Base-by-base conservation (phyloP, 164 flowering plant species). In the Umbilicus rupestris region DNA sequence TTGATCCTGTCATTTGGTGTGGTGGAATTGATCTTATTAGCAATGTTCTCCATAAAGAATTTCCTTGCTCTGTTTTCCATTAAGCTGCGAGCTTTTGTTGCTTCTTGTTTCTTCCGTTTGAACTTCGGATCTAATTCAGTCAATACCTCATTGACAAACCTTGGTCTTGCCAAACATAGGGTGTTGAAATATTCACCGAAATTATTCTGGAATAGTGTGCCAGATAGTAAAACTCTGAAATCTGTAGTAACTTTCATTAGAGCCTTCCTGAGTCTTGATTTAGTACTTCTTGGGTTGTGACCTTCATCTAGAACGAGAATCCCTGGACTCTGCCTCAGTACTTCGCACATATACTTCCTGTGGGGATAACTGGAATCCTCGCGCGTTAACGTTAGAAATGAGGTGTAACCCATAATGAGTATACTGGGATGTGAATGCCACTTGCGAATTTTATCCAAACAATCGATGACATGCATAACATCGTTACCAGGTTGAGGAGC, bases 131-230 rank as follows among this genome's bases (percentile, higher is more conserved):
- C 89, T 11, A 93, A 69, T 68, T 76, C 80, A 62, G 60, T 78
- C 70, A 89, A 62, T 28, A 91, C 89, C 81, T 95, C 96, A 22
- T 71, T 33, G 8, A 87, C 79, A 74, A 95, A 95, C 65, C 66
- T 77, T 0, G 97, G 99, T 72, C 99, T 83, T 30, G 97, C 94
- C 69, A 95, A 75, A 73, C 80, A 78, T 15, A 92, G 90, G 26
- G 97, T 89, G 80, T 92, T 95, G 75, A 92, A 95, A 69, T 92
- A 95, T 70, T 92, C 99, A 19, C 86, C 85, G 46, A 95, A 90
- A 65, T 88, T 95, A 73, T 95, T 92, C 73, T 92, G 97, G 68
- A 92, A 92, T 68, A 92, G 59, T 20, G 97, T 95, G 7, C 97
- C 97, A 2, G 99, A 92, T 11, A 95, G 91, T 74, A 95, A 74